phyloP scores from a whole-genome alignment of 2,329 filamentous ascomycete genomes.

The Fusarium nodosum region DNA sequence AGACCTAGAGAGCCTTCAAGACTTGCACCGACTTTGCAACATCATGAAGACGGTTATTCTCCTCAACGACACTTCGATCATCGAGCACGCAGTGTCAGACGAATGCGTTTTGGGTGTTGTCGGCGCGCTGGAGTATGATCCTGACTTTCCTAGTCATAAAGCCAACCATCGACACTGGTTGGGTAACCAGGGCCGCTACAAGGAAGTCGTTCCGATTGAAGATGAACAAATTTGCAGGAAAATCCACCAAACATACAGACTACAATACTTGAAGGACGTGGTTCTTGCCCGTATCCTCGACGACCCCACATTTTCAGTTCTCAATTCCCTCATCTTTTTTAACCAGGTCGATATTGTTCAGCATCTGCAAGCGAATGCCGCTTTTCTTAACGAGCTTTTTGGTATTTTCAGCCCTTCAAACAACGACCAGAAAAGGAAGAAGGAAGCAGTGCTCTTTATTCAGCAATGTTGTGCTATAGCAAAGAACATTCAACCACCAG shows the following conservation, averaged over 20 bases:
- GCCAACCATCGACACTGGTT: slow-evolving; percentile 97
- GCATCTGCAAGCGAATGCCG: slow-evolving; percentile 85
- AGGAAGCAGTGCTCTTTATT: slow-evolving; percentile 95
- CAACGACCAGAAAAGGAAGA: slow-evolving; percentile 79
- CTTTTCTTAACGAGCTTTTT: slow-evolving; percentile 88
- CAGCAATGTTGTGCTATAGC: slow-evolving; percentile 95
- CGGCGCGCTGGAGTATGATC: slow-evolving; percentile 96
- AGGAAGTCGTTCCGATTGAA: slow-evolving; percentile 94
- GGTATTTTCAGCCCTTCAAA: slow-evolving; percentile 80
- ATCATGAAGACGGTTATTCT: slow-evolving; percentile 98
- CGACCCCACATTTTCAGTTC: slow-evolving; percentile 95
- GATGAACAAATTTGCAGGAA: slow-evolving; percentile 85
- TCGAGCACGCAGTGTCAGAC: slow-evolving; percentile 93
- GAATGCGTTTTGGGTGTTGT: slow-evolving; percentile 91
- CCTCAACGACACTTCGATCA: slow-evolving; percentile 93
- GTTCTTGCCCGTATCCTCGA: slow-evolving; percentile 95
- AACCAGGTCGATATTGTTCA: slow-evolving; percentile 98
- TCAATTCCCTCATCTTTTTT: slow-evolving; percentile 98
- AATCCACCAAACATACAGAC: slow-evolving; percentile 94
- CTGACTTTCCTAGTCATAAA: slow-evolving; percentile 97
- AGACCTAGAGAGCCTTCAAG: slow-evolving; percentile 86
- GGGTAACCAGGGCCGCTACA: slow-evolving; percentile 88
- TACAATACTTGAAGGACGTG: slow-evolving; percentile 99
- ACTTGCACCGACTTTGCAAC: slow-evolving; percentile 92
- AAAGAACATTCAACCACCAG: slow-evolving; percentile 90